A percentile compares a stretch with the other conserved stretches of the same genome.
Evolutionary conservation across 2,329 filamentous ascomycete species (phyloP).

Genomic region (Chrysosporium queenslandicum): DNA sequence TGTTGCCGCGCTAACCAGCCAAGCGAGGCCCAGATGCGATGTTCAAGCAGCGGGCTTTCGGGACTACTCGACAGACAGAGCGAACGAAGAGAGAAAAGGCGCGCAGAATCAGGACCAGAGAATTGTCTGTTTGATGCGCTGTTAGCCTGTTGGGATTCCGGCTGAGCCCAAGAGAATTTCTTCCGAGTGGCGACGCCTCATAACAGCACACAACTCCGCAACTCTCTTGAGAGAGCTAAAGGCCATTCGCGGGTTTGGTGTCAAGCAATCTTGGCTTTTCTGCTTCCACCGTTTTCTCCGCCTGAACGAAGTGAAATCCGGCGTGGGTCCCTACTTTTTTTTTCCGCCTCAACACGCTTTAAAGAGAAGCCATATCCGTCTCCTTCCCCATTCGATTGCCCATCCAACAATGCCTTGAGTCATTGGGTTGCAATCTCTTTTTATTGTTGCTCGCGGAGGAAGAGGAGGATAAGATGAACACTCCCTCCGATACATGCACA

Average conservation of each 20-base stretch:
- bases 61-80: too few species aligned
- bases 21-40: too few species aligned
- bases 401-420: neutral
- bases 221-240: too few species aligned
- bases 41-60: too few species aligned
- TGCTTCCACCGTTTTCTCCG: neutral
- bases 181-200: neutral
- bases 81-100: too few species aligned
- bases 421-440: neutral
- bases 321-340: neutral
- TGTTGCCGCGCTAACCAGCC: neutral
- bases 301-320: neutral
- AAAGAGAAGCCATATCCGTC: constrained; percentile 9
- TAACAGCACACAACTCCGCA: too few species aligned
- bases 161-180: neutral
- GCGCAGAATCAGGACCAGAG: too few species aligned
- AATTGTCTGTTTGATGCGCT: too few species aligned
- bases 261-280: neutral
- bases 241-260: too few species aligned
- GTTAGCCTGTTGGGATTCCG: too few species aligned
- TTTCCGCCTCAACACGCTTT: neutral
- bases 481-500: neutral
- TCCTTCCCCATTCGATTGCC: neutral
- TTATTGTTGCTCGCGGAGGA: neutral
- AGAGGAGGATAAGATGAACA: neutral